Conservation (phyloP, 2,329 filamentous ascomycete species). For the Colletotrichum tamarilloi region DNA sequence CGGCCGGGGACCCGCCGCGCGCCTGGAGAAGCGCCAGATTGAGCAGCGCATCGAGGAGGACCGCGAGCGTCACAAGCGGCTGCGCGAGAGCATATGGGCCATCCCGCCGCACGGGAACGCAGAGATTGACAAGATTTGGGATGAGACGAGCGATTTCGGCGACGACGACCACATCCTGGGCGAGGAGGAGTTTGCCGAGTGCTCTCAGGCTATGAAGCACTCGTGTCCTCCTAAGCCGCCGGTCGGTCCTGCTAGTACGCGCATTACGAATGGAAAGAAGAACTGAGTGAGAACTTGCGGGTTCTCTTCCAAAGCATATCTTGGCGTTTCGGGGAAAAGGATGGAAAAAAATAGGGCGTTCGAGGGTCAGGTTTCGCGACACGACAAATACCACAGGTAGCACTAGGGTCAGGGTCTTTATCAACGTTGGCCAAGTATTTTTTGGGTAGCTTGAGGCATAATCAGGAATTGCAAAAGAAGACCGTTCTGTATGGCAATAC, state of each 20-base stretch:
- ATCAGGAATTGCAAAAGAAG: background rate
- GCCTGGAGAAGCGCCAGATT: constrained; percentile 85
- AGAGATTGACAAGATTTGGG: constrained; percentile 86
- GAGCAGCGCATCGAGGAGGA: constrained; percentile 98
- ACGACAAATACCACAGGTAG: constrained; percentile 1
- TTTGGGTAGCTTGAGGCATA: background rate
- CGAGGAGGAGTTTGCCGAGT: constrained; percentile 75
- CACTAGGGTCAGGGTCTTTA: background rate
- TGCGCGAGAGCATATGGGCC: constrained; percentile 94
- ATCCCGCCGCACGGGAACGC: constrained; percentile 72
- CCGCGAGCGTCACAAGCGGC: constrained; percentile 90
- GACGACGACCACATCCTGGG: constrained; percentile 86
- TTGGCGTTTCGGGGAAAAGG: constrained; percentile 22
- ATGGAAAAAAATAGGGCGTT: constrained; percentile 10
- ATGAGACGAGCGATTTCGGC: constrained; percentile 86
- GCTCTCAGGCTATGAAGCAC: constrained; percentile 44
- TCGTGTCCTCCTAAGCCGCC: constrained; percentile 31
- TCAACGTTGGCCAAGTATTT: background rate
- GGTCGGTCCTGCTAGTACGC: constrained; percentile 28
- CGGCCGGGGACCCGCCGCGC: constrained; percentile 39
- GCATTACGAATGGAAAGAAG: constrained; percentile 29
- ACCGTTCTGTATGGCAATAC: background rate
- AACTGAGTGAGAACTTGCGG: constrained; percentile 4
- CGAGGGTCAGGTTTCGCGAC: background rate
- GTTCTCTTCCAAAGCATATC: background rate